These are phyloP conservation scores for Aureoboletus auriporus DNA, from an alignment of 768 basidiomycete genomes.

Conservation along the genomic window DNA sequence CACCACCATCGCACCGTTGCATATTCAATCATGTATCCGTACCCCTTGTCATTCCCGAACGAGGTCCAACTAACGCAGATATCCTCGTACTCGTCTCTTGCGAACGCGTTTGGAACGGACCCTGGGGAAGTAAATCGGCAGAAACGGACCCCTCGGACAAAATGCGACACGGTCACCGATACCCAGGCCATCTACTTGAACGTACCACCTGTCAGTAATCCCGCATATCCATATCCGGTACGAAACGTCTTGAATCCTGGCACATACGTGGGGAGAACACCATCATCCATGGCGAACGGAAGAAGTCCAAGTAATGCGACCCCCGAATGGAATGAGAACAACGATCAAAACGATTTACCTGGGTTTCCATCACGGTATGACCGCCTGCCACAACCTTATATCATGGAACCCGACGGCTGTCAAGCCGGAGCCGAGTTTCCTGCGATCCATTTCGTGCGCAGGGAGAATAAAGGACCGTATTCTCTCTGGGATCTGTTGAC, in stretches of 20 bases:
- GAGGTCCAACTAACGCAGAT: constrained; percentile 12
- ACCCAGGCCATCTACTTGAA: constrained; percentile 15
- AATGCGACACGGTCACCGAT: constrained; percentile 5
- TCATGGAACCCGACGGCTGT: constrained; percentile 12
- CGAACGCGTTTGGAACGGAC: constrained; percentile 19
- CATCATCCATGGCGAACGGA: constrained; percentile 7
- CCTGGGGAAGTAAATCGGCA: constrained; percentile 10
- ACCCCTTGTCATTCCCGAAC: constrained; percentile 20
- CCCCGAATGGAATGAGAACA: constrained; percentile 1
- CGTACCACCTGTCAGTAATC: constrained; percentile 14
- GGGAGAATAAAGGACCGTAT: constrained; percentile 24
- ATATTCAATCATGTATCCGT: constrained; percentile 7
- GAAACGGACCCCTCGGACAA: neutral
- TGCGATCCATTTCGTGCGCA: constrained; percentile 30
- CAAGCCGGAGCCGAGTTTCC: constrained; percentile 19
- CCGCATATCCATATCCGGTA: constrained; percentile 27
- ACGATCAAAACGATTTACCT: neutral
- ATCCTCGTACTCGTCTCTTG: constrained; percentile 23
- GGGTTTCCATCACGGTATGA: constrained; percentile 5
- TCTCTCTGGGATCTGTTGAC: constrained; percentile 20
- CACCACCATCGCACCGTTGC: constrained; percentile 15
- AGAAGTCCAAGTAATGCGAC: neutral
- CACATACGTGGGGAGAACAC: constrained; percentile 11
- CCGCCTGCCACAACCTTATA: constrained; percentile 19
- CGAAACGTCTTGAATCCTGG: constrained; percentile 26